Percentiles rank a stretch among this genome's conserved stretches.
phyloP scores from a whole-genome alignment of 371 early-diverging fungal species.

The Mortierella sp. region DNA sequence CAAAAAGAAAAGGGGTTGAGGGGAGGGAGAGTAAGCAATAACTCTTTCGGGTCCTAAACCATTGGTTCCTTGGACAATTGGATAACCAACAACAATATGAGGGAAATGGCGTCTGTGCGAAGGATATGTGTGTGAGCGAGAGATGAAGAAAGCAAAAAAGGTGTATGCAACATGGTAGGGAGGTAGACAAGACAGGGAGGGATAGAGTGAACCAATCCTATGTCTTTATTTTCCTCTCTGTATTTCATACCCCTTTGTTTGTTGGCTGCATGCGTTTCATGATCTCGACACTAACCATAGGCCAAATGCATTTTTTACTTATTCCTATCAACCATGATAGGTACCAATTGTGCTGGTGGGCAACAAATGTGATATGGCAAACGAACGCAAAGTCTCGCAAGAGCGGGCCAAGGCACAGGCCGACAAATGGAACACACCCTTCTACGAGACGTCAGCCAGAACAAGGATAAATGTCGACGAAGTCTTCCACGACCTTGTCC shows the following conservation, averaged over 20 bases:
- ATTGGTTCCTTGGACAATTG: constrained; percentile 15
- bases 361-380: constrained; percentile 91
- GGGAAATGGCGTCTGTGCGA: constrained; percentile 9
- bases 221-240: background rate
- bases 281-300: background rate
- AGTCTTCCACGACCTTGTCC: constrained; percentile 74
- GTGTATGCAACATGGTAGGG: background rate
- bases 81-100: constrained; percentile 2
- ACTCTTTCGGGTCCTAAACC: background rate
- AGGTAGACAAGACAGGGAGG: background rate
- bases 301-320: background rate
- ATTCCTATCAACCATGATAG: constrained; percentile 55
- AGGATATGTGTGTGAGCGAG: background rate
- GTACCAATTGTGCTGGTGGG: constrained; percentile 92
- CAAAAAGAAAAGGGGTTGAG: background rate
- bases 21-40: background rate
- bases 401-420: constrained; percentile 78
- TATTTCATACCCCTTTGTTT: background rate
- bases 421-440: constrained; percentile 82
- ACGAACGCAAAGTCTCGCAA: constrained; percentile 84
- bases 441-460: constrained; percentile 89
- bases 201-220: background rate
- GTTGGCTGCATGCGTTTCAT: background rate
- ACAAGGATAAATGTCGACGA: constrained; percentile 90
- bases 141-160: background rate